These are phyloP conservation scores for Hypomontagnella monticulosa DNA, from an alignment of 495 filamentous ascomycete species.

Conservation along the genomic window DNA sequence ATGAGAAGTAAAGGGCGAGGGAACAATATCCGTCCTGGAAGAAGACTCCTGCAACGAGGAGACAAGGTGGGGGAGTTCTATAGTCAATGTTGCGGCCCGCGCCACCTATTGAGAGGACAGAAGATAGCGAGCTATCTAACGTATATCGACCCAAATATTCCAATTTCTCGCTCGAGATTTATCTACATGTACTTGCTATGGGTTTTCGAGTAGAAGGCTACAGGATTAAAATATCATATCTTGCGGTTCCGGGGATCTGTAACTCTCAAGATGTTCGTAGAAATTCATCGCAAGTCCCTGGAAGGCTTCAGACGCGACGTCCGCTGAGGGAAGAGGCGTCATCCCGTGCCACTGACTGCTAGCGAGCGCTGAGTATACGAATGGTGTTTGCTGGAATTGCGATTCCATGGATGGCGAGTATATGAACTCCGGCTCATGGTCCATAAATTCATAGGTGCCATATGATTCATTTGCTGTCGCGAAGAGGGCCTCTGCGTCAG, in stretches of 20 bases:
- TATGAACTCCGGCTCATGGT: background rate
- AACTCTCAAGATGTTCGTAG: background rate
- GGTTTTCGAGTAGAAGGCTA: no score
- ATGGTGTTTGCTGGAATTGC: background rate
- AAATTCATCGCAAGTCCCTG: background rate
- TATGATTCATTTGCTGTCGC: background rate
- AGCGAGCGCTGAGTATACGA: background rate
- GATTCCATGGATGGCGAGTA: background rate
- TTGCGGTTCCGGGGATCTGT: slow-evolving; percentile 4
- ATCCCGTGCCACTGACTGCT: no score
- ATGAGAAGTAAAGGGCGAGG: no score
- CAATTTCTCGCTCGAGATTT: background rate
- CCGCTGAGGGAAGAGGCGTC: background rate
- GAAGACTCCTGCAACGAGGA: no score
- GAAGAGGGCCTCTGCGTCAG: background rate
- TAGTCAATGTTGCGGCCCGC: no score
- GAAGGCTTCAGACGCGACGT: background rate
- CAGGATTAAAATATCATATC: slow-evolving; percentile 5
- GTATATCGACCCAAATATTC: background rate
- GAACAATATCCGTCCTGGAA: no score
- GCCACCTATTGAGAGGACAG: no score
- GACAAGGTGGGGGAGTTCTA: no score
- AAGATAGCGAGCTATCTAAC: no score
- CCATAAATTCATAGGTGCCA: background rate
- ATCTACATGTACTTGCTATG: no score